Conservation (phyloP, 768 basidiomycete species). For the Tulasnella calospora region DNA sequence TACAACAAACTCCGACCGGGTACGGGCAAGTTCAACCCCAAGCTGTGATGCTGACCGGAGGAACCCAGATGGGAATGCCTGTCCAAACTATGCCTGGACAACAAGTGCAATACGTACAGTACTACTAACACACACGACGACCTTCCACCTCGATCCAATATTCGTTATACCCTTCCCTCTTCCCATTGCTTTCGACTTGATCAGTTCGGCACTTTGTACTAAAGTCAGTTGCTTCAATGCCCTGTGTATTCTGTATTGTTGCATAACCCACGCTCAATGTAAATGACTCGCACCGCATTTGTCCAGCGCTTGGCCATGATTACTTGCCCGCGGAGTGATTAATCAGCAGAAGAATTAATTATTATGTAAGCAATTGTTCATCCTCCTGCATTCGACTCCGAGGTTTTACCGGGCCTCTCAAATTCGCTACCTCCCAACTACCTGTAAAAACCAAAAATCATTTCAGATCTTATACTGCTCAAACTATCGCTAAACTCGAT, state of each 20-base stretch:
- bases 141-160: background rate
- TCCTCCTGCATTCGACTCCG: background rate
- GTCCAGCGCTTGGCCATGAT: background rate
- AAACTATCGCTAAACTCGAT: background rate
- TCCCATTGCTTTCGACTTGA: background rate
- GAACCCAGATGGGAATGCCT: background rate
- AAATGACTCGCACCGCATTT: background rate
- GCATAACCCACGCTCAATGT: background rate
- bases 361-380: background rate
- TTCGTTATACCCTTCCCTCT: background rate
- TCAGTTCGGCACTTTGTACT: background rate
- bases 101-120: background rate
- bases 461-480: background rate
- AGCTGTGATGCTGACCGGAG: background rate
- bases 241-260: background rate
- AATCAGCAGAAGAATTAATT: background rate
- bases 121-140: background rate
- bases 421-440: too few species aligned
- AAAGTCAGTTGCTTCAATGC: background rate
- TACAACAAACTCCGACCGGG: background rate
- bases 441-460: background rate
- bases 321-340: background rate
- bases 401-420: background rate
- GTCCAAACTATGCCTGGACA: background rate
- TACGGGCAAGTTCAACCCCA: constrained; percentile 2